Evolutionary conservation across 371 early-diverging fungal genomes (phyloP).

Genomic region (Mortierella sp.): DNA sequence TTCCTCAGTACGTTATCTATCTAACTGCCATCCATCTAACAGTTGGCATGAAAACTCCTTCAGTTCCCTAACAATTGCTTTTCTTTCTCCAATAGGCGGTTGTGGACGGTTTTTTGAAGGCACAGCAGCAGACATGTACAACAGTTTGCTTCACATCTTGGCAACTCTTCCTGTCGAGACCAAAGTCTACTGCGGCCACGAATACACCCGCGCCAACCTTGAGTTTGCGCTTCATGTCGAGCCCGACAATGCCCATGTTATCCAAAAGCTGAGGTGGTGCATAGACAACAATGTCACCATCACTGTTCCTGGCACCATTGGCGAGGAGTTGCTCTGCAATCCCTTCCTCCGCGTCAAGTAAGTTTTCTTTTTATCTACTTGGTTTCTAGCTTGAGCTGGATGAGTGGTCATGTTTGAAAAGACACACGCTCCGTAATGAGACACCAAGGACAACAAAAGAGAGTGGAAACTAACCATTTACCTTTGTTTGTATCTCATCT

Average conservation of each 20-base stretch:
- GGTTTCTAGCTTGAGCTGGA: neutral
- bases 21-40: neutral
- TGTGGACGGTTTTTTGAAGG: conserved; percentile 97
- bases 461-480: neutral
- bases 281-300: conserved; percentile 47
- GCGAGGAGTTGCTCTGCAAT: conserved; percentile 87
- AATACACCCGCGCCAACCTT: conserved; percentile 86
- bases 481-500: neutral
- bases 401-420: neutral
- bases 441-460: neutral
- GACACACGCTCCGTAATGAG: neutral
- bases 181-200: conserved; percentile 93
- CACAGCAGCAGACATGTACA: conserved; percentile 85
- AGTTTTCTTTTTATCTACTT: conserved; percentile 10
- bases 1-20: conserved; percentile 37
- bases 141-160: conserved; percentile 74
- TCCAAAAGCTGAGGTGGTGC: conserved; percentile 52
- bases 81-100: conserved; percentile 61
- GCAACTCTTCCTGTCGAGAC: conserved; percentile 85
- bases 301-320: conserved; percentile 92
- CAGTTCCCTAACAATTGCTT: neutral
- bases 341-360: conserved; percentile 89
- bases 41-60: neutral
- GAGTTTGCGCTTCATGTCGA: conserved; percentile 73
- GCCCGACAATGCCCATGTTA: conserved; percentile 65